Evolutionary conservation across 345 rosid species (phyloP).

Genomic region (Salix purpurea): DNA sequence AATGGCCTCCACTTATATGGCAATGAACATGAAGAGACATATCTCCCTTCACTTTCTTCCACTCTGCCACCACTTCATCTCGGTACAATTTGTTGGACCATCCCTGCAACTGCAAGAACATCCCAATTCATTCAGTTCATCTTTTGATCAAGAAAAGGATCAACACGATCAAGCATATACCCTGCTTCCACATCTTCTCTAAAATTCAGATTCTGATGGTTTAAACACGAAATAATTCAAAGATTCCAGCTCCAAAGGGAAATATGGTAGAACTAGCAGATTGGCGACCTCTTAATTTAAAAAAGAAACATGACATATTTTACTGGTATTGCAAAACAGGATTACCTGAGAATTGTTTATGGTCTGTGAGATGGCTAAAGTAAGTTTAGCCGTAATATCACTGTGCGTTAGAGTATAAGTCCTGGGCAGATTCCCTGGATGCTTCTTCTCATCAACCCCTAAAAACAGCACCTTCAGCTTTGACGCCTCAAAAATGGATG

Average conservation of each 20-base stretch:
- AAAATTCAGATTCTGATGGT: not conserved
- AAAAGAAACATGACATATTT: not conserved
- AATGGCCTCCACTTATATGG: constrained; percentile 96
- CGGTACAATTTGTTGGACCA: constrained; percentile 82
- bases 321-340: not conserved
- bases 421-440: constrained; percentile 86
- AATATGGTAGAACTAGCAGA: not conserved
- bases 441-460: constrained; percentile 86
- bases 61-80: constrained; percentile 95
- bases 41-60: constrained; percentile 90
- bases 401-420: constrained; percentile 93
- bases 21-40: constrained; percentile 98
- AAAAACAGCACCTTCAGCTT: constrained; percentile 79
- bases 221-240: not conserved
- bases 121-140: constrained; percentile 5
- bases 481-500: constrained; percentile 90
- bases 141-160: not conserved
- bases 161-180: not conserved
- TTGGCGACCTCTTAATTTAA: not conserved
- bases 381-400: constrained; percentile 78
- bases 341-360: constrained; percentile 86
- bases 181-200: not conserved
- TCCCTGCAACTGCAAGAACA: constrained; percentile 68
- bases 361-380: constrained; percentile 84
- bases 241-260: not conserved